Base-by-base conservation (phyloP, 352 stramenopile genomes). In the Phytophthora constricta region DNA sequence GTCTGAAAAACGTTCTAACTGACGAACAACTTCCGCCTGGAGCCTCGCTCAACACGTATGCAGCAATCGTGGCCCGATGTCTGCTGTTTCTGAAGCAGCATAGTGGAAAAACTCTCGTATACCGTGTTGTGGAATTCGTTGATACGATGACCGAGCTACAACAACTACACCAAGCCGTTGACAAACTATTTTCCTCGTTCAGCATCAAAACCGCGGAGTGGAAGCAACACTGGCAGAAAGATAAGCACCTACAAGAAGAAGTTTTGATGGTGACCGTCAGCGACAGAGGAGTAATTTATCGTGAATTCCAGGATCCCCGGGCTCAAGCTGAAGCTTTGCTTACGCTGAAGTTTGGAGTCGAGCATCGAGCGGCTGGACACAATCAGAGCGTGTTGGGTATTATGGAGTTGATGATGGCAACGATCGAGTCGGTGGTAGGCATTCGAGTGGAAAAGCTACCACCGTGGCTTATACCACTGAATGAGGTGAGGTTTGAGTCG, bases 101-200 rank as follows among this genome's bases (percentile, higher is more conserved):
- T 26, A 17, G n/a, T 14, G 20, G 28, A 5, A 65, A 50, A 9
- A 14, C 47, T 14, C 26, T 65, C 1, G 55, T 58, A 0, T 58
- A 34, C 22, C 49, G 63, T 14, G 14, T 63, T 17, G 20, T 52
- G 17, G 28, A 39, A 17, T 22, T 46, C 33, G 1, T 2, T 0
- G 20, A 16, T 1, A 50, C 72, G 62, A 70, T 63, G 59, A 39
- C 65, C 8, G 57, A 76, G 42, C 27, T 76, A 4, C 58, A 34
- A 7, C 7, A 50, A 28, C 2, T 76, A 0, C 34, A 74, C n/a
- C 58, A 79, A 54, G 67, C 71, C 13, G 39, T 76, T 19, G 67
- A 59, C 19, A 53, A n/a, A 25, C 14, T 76, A 8, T 68, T 74
- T 27, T 45, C 42, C 33, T 26, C 70, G 16, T 41, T 76, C 31